These are phyloP conservation scores for Stygiomarasmius scandens DNA, from an alignment of 1,284 basidiomycete genomes.

Conservation along the genomic window DNA sequence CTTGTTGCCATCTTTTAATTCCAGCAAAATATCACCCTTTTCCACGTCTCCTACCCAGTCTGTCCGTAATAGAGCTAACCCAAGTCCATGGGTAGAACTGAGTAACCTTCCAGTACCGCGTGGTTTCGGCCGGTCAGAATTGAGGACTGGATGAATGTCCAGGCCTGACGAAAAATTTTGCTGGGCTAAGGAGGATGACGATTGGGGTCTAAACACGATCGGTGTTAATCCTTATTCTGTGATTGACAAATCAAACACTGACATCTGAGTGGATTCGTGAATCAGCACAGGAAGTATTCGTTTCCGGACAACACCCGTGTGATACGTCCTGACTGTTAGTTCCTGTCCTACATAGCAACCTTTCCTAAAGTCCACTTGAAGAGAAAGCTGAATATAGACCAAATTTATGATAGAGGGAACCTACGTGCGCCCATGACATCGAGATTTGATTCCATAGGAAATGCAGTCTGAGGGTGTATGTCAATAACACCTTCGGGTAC, in stretches of 20 bases:
- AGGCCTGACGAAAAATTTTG: conserved; percentile 33
- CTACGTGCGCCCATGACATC: conserved; percentile 91
- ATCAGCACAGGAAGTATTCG: conserved; percentile 82
- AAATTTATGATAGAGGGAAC: conserved; percentile 31
- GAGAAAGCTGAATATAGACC: conserved; percentile 14
- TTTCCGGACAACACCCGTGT: conserved; percentile 92
- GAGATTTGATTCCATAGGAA: conserved; percentile 94
- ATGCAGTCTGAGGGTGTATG: conserved; percentile 74
- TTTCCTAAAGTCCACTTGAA: conserved; percentile 91
- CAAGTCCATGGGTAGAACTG: conserved; percentile 56
- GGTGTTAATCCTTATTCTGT: not conserved
- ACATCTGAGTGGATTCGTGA: conserved; percentile 34
- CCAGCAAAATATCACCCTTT: conserved; percentile 36
- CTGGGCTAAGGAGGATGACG: conserved; percentile 2
- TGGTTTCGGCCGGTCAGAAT: conserved; percentile 38
- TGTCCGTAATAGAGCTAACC: conserved; percentile 71
- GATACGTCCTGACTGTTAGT: conserved; percentile 94
- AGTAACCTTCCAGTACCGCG: conserved; percentile 72
- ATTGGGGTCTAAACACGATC: not conserved
- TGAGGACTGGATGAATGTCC: conserved; percentile 37
- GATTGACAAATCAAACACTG: conserved; percentile 10
- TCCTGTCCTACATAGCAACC: conserved; percentile 99
- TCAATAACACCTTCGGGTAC: conserved; percentile 88
- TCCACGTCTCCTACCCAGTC: conserved; percentile 53
- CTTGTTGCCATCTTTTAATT: conserved; percentile 35